Base-by-base conservation (phyloP, 805 yeast species). In the Candida insectorum region DNA sequence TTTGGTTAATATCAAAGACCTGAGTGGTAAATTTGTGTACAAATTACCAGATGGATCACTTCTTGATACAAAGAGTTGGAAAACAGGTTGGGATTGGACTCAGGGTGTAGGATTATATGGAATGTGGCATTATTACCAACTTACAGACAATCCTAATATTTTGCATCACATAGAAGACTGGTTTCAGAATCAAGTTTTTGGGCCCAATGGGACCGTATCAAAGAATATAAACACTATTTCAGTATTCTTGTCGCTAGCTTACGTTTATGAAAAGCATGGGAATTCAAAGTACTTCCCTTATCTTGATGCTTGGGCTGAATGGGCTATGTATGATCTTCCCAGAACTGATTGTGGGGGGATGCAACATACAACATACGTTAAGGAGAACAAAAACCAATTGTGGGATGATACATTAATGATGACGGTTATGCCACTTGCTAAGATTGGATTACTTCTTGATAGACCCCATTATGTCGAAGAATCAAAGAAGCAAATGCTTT, bases 21-120 rank as follows among this genome's bases (percentile, higher is more conserved):
- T 48, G 9, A 47, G 57, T 3, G 64, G 64, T 3, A 40, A 47
- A 30, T 56, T 55, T 30, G 37, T 59, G 7, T 44, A 58, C 45
- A 40, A 46, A 17, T 44, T 58, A 8, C 61, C 56, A 18, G 55
- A 47, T 28, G 65, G 65, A 4, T 39, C 61, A 32, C 44, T 56
- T 26, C 56, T 57, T 20, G 65, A 60, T 35, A 58, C 63, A 35
- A 60, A 57, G 34, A 61, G 62, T n/a, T 60, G 65, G 65, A 40
- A 44, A 16, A 49, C 58, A n/a, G 63, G 58, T 12, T 60, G 65
- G 65, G 65, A 60, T 36, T 60, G 65, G 65, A 60, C 64, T 12
- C 65, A 60, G 26, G 65, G 65, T 4, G 56, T 60, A 24, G 65
- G 65, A 3, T 48, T 60, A 15, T 56, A 58, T 36, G 65, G 65